phyloP scores from a whole-genome alignment of 805 yeast genomes.

The Pichia nanzhaoensis region DNA sequence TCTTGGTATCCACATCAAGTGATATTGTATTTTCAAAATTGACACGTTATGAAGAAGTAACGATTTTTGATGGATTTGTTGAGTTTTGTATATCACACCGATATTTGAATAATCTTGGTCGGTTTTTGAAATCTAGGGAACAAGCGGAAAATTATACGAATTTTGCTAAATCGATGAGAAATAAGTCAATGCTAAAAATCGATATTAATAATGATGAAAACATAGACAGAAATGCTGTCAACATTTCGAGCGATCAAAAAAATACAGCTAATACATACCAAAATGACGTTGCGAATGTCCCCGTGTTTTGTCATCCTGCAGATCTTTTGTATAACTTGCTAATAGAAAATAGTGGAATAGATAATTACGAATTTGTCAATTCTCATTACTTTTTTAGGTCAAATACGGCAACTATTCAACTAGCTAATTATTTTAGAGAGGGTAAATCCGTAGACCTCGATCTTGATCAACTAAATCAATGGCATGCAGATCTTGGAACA shows the following conservation, averaged over 20 bases:
- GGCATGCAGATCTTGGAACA: conserved; percentile 10
- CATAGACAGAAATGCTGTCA: too few species aligned
- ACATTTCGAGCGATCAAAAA: too few species aligned
- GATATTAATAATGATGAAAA: not conserved
- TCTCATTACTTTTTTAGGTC: conserved; percentile 14
- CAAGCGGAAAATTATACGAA: not conserved
- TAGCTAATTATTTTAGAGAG: conserved; percentile 21
- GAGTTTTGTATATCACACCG: conserved; percentile 11
- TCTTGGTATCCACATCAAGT: conserved; percentile 64
- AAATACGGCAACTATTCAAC: conserved; percentile 16
- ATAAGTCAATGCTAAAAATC: not conserved
- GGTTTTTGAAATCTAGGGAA: conserved; percentile 4
- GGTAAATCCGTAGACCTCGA: conserved; percentile 13
- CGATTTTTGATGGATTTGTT: conserved; percentile 13
- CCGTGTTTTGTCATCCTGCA: conserved; percentile 18
- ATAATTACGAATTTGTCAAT: conserved; percentile 17
- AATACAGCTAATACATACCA: too few species aligned
- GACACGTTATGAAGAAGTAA: conserved; percentile 16
- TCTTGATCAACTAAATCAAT: conserved; percentile 2
- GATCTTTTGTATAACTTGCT: conserved; percentile 19
- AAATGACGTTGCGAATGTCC: conserved; percentile 3
- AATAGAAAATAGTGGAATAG: conserved; percentile 14
- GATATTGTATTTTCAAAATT: conserved; percentile 42
- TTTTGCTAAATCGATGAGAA: not conserved
- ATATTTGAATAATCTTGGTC: conserved; percentile 6